phyloP scores from a whole-genome alignment of 177 flowering plant genomes.

The Vitis hybrid region DNA sequence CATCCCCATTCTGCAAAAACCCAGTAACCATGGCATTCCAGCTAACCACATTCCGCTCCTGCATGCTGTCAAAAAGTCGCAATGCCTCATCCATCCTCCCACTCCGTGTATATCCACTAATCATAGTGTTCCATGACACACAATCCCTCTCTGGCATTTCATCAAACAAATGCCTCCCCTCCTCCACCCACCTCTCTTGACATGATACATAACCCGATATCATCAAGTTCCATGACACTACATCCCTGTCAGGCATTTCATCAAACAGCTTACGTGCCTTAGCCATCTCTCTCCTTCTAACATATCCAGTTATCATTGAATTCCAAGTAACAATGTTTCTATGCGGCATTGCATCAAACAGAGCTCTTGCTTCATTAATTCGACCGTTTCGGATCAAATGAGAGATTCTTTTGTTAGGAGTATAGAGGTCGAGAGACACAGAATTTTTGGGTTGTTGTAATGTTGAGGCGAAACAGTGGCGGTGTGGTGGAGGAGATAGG shows the following conservation, averaged over 20 bases:
- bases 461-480: neutral
- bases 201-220: conserved; percentile 36
- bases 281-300: conserved; percentile 23
- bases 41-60: conserved; percentile 40
- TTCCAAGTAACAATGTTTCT: conserved; percentile 34
- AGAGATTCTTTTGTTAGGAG: conserved; percentile 27
- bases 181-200: conserved; percentile 17
- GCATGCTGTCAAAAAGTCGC: conserved; percentile 39
- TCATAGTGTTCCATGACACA: conserved; percentile 63
- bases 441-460: neutral
- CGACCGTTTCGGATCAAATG: conserved; percentile 25
- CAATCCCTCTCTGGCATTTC: conserved; percentile 47
- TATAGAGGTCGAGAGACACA: neutral
- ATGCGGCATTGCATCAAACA: conserved; percentile 22
- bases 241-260: conserved; percentile 31
- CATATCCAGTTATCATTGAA: conserved; percentile 32
- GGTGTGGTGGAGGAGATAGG: neutral
- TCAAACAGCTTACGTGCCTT: conserved; percentile 36
- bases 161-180: conserved; percentile 40
- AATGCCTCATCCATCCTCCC: conserved; percentile 44
- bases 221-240: conserved; percentile 39
- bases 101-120: conserved; percentile 52
- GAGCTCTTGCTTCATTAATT: conserved; percentile 23
- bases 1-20: conserved; percentile 45
- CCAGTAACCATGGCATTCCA: conserved; percentile 66